Evolutionary conservation across 2,329 filamentous ascomycete genomes (phyloP).

Genomic region (Kalaharituber pfeilii): DNA sequence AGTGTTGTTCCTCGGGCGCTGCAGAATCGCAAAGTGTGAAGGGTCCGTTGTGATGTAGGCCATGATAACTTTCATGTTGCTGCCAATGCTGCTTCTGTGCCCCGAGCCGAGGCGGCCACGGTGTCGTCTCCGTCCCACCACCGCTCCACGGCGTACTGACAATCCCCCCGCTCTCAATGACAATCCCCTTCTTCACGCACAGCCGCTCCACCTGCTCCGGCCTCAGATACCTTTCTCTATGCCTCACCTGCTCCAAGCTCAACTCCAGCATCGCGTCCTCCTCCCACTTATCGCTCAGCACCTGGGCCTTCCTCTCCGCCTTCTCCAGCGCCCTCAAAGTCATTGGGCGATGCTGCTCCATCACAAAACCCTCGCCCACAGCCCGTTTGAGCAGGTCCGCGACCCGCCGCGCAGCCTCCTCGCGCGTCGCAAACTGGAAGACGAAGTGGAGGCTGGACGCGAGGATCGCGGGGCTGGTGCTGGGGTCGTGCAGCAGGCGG

Average conservation of each 20-base stretch:
- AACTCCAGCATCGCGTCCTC: background rate
- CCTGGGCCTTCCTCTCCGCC: background rate
- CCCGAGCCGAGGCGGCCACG: too few relatives aligned
- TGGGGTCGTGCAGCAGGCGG: constrained; percentile 34
- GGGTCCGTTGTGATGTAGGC: constrained; percentile 10
- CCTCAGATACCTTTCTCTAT: constrained; percentile 13
- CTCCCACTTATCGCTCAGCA: background rate
- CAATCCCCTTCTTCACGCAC: constrained; percentile 14
- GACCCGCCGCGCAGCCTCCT: constrained; percentile 6
- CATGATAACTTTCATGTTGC: constrained; percentile 3
- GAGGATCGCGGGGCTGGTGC: constrained; percentile 34
- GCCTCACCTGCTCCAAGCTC: constrained; percentile 9
- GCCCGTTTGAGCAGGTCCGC: constrained; percentile 11
- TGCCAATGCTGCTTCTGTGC: too few relatives aligned
- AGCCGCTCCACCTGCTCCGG: constrained; percentile 15
- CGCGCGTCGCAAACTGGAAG: constrained; percentile 35
- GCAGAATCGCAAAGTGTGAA: too few relatives aligned
- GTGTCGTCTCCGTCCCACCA: background rate
- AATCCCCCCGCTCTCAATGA: constrained; percentile 4
- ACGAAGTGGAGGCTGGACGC: constrained; percentile 51
- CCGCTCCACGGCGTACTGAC: background rate
- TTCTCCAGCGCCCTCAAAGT: constrained; percentile 3
- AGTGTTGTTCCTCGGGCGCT: constrained; percentile 13
- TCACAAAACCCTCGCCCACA: constrained; percentile 26
- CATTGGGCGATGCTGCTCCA: background rate